Percentiles rank a stretch among this genome's conserved stretches.
Conservation (phyloP, 495 filamentous ascomycete genomes). For the Venustampulla echinocandica region DNA sequence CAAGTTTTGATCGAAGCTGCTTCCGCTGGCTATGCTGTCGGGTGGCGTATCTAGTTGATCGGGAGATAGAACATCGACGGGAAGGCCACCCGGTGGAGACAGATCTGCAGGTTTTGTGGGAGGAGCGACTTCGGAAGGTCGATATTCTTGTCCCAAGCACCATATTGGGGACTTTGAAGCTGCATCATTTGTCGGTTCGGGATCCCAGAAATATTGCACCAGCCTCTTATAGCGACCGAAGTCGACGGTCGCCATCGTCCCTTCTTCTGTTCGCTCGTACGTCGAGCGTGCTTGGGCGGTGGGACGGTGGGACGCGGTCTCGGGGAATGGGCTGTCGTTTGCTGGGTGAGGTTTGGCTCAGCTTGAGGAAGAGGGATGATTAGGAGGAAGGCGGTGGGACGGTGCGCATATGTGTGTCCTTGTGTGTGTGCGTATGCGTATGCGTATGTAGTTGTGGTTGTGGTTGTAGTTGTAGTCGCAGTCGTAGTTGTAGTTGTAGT, state of each 20-base stretch:
- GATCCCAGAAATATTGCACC: conserved; percentile 92
- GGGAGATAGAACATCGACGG: conserved; percentile 6
- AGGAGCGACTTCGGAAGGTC: conserved; percentile 10
- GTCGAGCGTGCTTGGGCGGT: no score
- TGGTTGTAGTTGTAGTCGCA: no score
- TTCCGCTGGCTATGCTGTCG: conserved; percentile 31
- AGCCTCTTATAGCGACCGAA: conserved; percentile 68
- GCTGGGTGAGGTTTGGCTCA: no score
- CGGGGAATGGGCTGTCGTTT: no score
- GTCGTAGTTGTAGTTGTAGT: no score
- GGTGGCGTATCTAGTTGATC: conserved; percentile 31
- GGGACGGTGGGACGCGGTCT: no score
- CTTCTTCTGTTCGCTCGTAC: background rate
- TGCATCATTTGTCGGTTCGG: conserved; percentile 78
- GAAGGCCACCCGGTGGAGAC: conserved; percentile 4
- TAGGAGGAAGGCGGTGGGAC: no score
- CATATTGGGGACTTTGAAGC: conserved; percentile 62
- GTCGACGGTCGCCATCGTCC: conserved; percentile 50
- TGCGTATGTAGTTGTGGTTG: no score
- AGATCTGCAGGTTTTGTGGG: background rate
- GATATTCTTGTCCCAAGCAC: conserved; percentile 77
- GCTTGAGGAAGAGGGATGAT: background rate
- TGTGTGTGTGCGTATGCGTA: no score
- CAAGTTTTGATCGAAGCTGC: conserved; percentile 41
- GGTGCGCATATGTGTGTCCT: no score